Conservation (phyloP, 2,329 filamentous ascomycete genomes). For the Cercospora sp. region DNA sequence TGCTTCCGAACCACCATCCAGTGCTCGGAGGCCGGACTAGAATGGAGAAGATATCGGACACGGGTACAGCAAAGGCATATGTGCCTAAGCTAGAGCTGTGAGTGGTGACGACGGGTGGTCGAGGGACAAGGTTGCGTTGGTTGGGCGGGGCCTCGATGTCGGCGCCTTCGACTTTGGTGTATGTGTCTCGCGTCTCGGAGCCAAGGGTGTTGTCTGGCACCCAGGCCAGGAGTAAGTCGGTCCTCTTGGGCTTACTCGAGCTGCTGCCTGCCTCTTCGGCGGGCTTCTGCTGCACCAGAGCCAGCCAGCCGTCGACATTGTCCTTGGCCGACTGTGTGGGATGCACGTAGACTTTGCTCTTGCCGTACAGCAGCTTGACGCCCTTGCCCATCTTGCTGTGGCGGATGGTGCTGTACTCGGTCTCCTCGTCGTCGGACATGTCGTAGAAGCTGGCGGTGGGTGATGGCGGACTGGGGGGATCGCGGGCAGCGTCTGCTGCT, state of each 20-base stretch:
- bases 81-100: constrained; percentile 70
- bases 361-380: constrained; percentile 91
- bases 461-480: constrained; percentile 55
- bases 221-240: constrained; percentile 84
- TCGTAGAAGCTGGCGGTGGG: constrained; percentile 90
- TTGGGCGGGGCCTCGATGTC: constrained; percentile 77
- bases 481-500: constrained; percentile 16
- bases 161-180: constrained; percentile 91
- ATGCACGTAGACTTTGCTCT: constrained; percentile 99
- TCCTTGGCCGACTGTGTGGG: constrained; percentile 90
- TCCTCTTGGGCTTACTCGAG: constrained; percentile 53
- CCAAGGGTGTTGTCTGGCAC: constrained; percentile 85
- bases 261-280: constrained; percentile 35
- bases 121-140: constrained; percentile 87
- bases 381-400: constrained; percentile 66
- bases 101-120: constrained; percentile 80
- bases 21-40: constrained; percentile 87
- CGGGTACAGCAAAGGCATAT: constrained; percentile 88
- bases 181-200: constrained; percentile 69
- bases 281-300: constrained; percentile 84
- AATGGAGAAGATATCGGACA: constrained; percentile 87
- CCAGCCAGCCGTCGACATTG: constrained; percentile 92
- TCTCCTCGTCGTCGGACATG: constrained; percentile 93
- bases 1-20: constrained; percentile 97
- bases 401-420: constrained; percentile 90